phyloP scores from a whole-genome alignment of 2,329 filamentous ascomycete species.

The Zymoseptoria tritici region DNA sequence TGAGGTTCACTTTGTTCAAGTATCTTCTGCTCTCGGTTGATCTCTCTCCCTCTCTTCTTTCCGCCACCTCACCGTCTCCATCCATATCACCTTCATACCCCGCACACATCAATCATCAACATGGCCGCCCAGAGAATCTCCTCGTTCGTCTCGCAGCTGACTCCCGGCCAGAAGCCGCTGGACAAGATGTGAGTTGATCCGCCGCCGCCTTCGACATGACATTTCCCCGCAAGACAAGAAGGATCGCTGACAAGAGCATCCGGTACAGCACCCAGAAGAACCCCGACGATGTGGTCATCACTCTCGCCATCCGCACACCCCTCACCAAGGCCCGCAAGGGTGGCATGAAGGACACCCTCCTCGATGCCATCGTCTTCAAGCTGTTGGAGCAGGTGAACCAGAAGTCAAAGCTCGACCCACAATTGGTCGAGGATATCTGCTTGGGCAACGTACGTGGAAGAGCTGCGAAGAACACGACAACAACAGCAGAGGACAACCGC shows the following conservation, averaged over 20 bases:
- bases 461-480: neutral
- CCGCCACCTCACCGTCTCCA: constrained; percentile 1
- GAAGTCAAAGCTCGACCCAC: constrained; percentile 30
- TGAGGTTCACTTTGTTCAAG: neutral
- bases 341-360: constrained; percentile 86
- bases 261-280: constrained; percentile 49
- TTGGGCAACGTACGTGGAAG: constrained; percentile 66
- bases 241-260: constrained; percentile 49
- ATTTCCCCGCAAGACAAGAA: constrained; percentile 64
- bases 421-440: constrained; percentile 61
- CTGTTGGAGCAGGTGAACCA: constrained; percentile 58
- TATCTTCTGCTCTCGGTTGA: neutral
- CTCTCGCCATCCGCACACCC: constrained; percentile 81
- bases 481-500: constrained; percentile 30
- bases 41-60: neutral
- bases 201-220: constrained; percentile 52
- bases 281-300: constrained; percentile 94
- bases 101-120: constrained; percentile 23
- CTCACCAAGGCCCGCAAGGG: constrained; percentile 85
- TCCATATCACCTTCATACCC: neutral
- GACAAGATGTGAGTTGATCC: constrained; percentile 61
- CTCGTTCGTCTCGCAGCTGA: constrained; percentile 79
- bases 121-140: constrained; percentile 83
- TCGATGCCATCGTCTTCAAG: constrained; percentile 81
- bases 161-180: constrained; percentile 60